Percentiles rank a stretch among this genome's conserved stretches.
These are phyloP conservation scores for Eugenia klotzschiana DNA, from an alignment of 441 rosid species.

Conservation along the genomic window DNA sequence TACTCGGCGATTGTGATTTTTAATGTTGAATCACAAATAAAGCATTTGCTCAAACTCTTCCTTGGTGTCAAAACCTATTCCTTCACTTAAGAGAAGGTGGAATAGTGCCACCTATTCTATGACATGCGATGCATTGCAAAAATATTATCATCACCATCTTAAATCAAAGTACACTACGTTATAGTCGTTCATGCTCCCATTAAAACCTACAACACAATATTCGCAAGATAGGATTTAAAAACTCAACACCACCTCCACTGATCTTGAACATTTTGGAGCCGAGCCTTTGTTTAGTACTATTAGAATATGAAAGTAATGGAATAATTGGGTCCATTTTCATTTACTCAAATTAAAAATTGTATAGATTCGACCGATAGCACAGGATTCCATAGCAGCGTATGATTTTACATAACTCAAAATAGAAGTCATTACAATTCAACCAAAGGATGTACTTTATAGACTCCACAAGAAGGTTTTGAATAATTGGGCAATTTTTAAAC, in stretches of 20 bases:
- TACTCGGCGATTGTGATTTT: neutral
- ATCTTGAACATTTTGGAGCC: neutral
- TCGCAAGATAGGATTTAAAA: neutral
- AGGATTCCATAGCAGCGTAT: neutral
- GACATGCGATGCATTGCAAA: neutral
- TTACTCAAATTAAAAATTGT: neutral
- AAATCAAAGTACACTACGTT: neutral
- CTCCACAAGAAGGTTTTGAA: neutral
- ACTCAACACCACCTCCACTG: neutral
- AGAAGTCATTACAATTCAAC: neutral
- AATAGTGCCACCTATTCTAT: neutral
- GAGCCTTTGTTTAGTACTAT: neutral
- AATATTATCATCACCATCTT: neutral
- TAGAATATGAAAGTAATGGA: neutral
- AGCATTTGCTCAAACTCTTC: neutral
- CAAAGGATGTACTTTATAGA: neutral
- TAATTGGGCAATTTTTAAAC: neutral
- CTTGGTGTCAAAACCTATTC: neutral
- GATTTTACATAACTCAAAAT: neutral
- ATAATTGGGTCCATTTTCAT: neutral
- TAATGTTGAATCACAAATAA: neutral
- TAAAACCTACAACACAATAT: neutral
- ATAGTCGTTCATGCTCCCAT: neutral
- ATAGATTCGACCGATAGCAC: neutral
- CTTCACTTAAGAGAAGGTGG: neutral